phyloP scores from a whole-genome alignment of 2,329 filamentous ascomycete species.

The Pestalotiopsis sp. region DNA sequence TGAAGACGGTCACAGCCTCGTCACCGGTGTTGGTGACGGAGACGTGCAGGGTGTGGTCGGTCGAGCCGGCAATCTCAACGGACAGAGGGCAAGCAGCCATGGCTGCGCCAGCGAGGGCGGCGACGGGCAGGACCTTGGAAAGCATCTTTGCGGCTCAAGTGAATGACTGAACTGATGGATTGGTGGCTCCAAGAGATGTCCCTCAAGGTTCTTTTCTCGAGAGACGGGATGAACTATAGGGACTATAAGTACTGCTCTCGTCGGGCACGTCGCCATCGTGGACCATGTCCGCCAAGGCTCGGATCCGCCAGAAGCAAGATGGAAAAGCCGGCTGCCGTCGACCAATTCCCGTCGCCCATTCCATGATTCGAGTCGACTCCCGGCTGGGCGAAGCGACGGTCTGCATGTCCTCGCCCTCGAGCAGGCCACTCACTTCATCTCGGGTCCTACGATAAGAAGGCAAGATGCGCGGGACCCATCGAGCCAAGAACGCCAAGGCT shows the following conservation, averaged over 20 bases:
- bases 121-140: conserved; percentile 7
- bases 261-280: not conserved
- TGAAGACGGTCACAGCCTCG: conserved; percentile 13
- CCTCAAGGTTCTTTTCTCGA: not conserved
- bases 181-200: not conserved
- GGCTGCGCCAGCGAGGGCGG: conserved; percentile 9
- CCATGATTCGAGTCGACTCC: not conserved
- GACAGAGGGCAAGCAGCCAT: conserved; percentile 12
- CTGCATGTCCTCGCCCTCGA: not conserved
- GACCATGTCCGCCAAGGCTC: not conserved
- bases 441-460: conserved; percentile 9
- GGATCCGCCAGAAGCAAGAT: not conserved
- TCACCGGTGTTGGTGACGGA: conserved; percentile 11
- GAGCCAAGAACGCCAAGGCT: conserved; percentile 8
- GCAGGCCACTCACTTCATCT: not conserved
- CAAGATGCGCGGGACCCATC: not conserved
- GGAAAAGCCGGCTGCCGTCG: not conserved
- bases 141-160: conserved; percentile 1
- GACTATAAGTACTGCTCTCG: conserved; percentile 7
- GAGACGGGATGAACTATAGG: conserved; percentile 1
- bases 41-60: not conserved
- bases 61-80: conserved; percentile 7
- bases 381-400: not conserved
- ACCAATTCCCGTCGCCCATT: not conserved
- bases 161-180: not conserved